phyloP scores from a whole-genome alignment of 441 rosid genomes.

The Mallotus japonicus region DNA sequence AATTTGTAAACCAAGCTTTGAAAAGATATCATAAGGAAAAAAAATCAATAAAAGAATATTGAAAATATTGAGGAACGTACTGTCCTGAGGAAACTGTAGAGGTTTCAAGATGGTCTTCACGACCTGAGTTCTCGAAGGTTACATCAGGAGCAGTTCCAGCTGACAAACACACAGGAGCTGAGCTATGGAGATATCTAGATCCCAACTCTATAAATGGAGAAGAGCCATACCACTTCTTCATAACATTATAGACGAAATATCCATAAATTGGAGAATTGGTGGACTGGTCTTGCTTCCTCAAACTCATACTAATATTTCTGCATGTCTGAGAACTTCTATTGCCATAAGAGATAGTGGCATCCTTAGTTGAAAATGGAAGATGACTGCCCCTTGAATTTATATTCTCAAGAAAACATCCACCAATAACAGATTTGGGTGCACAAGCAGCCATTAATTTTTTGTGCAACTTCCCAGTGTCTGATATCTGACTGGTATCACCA shows the following conservation, averaged over 20 bases:
- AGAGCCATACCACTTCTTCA: slow-evolving; percentile 49
- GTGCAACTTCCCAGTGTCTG: slow-evolving; percentile 30
- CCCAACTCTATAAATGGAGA: slow-evolving; percentile 38
- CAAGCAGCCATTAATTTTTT: slow-evolving; percentile 48
- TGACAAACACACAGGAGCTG: slow-evolving; percentile 42
- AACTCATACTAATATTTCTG: slow-evolving; percentile 59
- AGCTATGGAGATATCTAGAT: slow-evolving; percentile 54
- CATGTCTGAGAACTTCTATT: slow-evolving; percentile 32
- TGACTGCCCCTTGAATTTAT: slow-evolving; percentile 36
- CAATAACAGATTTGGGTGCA: slow-evolving; percentile 38
- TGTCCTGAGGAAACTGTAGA: slow-evolving; percentile 48
- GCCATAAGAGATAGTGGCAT: slow-evolving; percentile 30
- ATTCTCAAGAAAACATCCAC: slow-evolving; percentile 38
- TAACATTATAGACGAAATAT: slow-evolving; percentile 45
- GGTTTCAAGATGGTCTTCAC: slow-evolving; percentile 51
- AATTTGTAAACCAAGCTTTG: not conserved
- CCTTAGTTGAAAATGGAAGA: slow-evolving; percentile 25
- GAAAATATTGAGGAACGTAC: slow-evolving; percentile 41
- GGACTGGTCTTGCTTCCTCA: slow-evolving; percentile 46
- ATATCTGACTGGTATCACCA: slow-evolving; percentile 35
- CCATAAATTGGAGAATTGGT: slow-evolving; percentile 45
- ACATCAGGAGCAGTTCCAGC: slow-evolving; percentile 71
- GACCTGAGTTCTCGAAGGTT: slow-evolving; percentile 53
- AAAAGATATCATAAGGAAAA: not conserved
- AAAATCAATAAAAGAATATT: not conserved